Evolutionary conservation across 2,329 filamentous ascomycete species (phyloP), one percentile per base, ranked within the genome.

Genomic region (Calonectria pseudoreteaudii): DNA sequence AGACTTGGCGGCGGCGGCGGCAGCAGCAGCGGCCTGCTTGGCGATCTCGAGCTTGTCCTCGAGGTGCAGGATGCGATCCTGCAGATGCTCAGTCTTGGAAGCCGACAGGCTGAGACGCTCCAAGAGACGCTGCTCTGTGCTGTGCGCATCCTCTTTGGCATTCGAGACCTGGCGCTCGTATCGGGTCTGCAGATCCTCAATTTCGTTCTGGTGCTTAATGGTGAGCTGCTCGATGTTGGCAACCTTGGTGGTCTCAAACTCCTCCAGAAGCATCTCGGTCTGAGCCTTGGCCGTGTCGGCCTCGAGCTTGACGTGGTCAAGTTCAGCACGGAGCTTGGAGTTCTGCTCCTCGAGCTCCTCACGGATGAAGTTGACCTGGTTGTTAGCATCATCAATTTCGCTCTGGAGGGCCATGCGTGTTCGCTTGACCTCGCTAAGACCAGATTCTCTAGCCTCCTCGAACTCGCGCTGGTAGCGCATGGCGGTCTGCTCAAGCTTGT

Each of bases 31-130:
- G 38, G 96, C 96, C 81, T 95, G 92, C 83, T 96, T 96, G 30
- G 96, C 93, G 78, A 98, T 94, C 79, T 97, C 93, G 20, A 99
- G 90, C 84, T 95, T 96, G 83, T 98, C 96, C 83, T 98, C 95
- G 1, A 98, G 89, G 79, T 97, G 94, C 6, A 90, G 86, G 31
- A 98, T 91, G 79, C 94, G 95, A 80, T 98, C 96, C 82, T 97
- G 93, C 28, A 97, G 91, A 82, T 97, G 94, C 79, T 95, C 92
- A 5, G 93, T 91, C 88, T 96, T 98, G 71, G 95, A 94, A 11
- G 96, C 92, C 0, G 95, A 94, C 71, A 98, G 89, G 76, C 91
- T 93, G 70, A 98, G 90, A 31, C 94, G 93, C 81, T 98, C 95
- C 62, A 94, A 90, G 53, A 97, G 90, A 82, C 96, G 94, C 75